Percentiles rank a stretch among this genome's conserved stretches.
These are phyloP conservation scores for Ophiostoma perfectum DNA, from an alignment of 2,329 filamentous ascomycete species.

Conservation along the genomic window DNA sequence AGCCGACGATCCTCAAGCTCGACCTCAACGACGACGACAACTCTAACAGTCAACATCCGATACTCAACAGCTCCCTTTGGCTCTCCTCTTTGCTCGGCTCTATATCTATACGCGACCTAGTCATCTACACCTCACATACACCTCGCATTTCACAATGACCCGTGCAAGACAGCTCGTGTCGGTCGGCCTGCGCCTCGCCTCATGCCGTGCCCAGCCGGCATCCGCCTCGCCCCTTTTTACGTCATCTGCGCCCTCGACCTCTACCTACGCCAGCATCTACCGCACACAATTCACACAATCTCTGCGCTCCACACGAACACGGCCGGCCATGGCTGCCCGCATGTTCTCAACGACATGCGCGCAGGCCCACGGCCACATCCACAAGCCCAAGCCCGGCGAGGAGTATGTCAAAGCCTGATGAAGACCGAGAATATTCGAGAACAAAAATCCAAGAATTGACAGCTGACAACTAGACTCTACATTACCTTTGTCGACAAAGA, in stretches of 20 bases:
- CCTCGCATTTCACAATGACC: not conserved
- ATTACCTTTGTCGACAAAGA: constrained; percentile 95
- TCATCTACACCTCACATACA: not conserved
- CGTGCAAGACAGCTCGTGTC: constrained; percentile 11
- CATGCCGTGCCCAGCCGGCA: not conserved
- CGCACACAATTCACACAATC: not conserved
- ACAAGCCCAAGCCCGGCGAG: constrained; percentile 80
- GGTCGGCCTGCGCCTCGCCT: constrained; percentile 14
- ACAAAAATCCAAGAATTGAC: no score
- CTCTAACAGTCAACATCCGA: not conserved
- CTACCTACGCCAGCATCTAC: not conserved
- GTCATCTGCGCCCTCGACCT: not conserved
- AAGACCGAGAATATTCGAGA: no score
- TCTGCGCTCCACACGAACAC: not conserved
- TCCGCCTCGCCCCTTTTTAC: not conserved
- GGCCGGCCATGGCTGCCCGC: constrained; percentile 8
- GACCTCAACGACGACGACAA: constrained; percentile 1
- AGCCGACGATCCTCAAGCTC: not conserved
- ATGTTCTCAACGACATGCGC: constrained; percentile 60
- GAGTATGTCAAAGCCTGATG: constrained; percentile 52
- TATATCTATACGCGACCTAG: not conserved
- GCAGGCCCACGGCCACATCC: constrained; percentile 69
- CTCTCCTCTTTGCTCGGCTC: not conserved
- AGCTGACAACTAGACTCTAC: constrained; percentile 57
- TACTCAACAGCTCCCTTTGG: not conserved